Base-by-base conservation (phyloP, 2,329 filamentous ascomycete genomes). In the Didymella pinodella region DNA sequence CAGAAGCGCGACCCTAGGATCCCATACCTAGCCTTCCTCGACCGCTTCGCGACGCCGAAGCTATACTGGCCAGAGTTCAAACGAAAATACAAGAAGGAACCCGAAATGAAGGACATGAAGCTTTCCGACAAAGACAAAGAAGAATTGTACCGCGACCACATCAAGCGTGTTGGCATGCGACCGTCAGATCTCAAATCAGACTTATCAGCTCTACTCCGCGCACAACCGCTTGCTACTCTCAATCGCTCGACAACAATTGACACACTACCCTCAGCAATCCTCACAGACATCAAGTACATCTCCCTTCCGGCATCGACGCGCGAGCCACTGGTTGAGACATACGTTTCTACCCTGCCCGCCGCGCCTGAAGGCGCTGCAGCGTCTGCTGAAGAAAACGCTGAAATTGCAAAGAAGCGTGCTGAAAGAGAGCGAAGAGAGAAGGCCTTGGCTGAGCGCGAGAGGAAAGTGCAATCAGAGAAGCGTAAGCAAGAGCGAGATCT, bases 1-100 rank as follows among this genome's bases (percentile, higher is more conserved):
- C 90, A 90, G 76, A 94, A 92, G 80, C 86, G 87, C 64, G 93
- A 98, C 70, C 94, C 95, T 1, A 84, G 85, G 46, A 90, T 97
- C 64, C 87, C 89, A 0, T 99, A 96, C 75, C 80, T 98, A 60
- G 85, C 86, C 0, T 90, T 99, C 63, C 81, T 99, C 29, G 88
- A 94, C 63, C 86, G 89, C 48, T 86, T 92, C 66, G 94, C 93
- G 0, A 95, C 89, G 0, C 90, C 92, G 0, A 98, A 97, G 78
- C 84, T 99, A 1, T 99, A 96, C 82, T 99, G 95, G 95, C 90
- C 92, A 0, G 95, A 99, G 75, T 99, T 99, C 79, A 92, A 91
- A 69, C 85, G 95, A 32, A 99, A 97, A 74, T 95, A 88, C 78
- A 90, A 90, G 65, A 93, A 90, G 65, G 93, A 96, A 64, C 77